Evolutionary conservation across 495 filamentous ascomycete species (phyloP), one percentile per base, ranked within the genome.

Genomic region (Aspergillus bridgeri): DNA sequence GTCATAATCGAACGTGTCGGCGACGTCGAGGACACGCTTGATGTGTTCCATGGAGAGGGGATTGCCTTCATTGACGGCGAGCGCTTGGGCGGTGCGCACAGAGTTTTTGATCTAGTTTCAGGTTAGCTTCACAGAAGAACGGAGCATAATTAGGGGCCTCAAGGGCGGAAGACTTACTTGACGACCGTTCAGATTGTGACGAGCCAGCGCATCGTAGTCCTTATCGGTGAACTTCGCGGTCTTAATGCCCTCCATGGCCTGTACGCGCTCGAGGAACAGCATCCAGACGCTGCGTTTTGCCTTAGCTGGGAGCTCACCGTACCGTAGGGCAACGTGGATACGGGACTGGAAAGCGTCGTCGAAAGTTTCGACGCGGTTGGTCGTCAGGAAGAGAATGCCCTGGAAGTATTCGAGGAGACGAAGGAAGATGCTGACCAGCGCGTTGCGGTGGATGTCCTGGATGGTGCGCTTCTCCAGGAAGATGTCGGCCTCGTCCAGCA

Each of bases 201-300:
- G 77, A 0, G 88, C 81, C 48, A 96, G 73, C 42, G 67, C 67
- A 47, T 86, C 85, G 64, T 82, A 88, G 65, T 93, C 88, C 23
- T 79, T 78, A 18, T 90, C 85, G 0, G 77, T 80, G 64, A 96
- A 94, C 2, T 79, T 69, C 59, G 77, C 80, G 0, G 77, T 78
- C 53, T 81, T 79, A 23, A 87, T 72, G 17, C 84, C 85, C 59
- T 88, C 83, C 56, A 84, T 80, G 8, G 81, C 81, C 13, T 84
- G 76, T 11, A 91, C 89, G 21, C 83, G 81, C 25, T 89, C 86
- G 56, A 89, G 60, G 70, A 96, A 95, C 75, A 90, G 86, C 77
- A 87, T 90, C 88, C 93, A 96, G 38, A 97, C 88, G 53, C 82
- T 84, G 57, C 85, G 87, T 76, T 89, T 90, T 21, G 92, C 92